Evolutionary conservation across 1,139 yeast genomes (phyloP).

Genomic region (Suhomyces anneliseae): DNA sequence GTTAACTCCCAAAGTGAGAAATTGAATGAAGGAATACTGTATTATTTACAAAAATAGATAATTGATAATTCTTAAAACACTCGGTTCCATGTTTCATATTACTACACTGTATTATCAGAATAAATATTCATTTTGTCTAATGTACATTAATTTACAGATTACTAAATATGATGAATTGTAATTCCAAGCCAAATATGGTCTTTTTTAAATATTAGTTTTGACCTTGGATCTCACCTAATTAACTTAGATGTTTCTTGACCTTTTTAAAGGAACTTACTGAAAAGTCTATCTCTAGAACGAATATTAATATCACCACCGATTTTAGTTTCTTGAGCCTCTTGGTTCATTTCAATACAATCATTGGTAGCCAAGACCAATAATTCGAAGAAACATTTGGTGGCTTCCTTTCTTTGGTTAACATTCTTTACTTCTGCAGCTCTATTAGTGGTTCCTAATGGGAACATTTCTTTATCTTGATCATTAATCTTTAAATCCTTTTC

Average conservation of each 20-base stretch:
- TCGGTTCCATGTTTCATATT: too few relatives aligned
- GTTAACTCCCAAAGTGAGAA: conserved; percentile 4
- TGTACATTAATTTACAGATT: conserved; percentile 17
- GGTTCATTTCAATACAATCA: conserved; percentile 66
- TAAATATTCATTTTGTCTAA: conserved; percentile 8
- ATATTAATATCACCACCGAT: conserved; percentile 63
- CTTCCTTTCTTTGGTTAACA: conserved; percentile 53
- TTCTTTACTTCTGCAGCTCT: conserved; percentile 15
- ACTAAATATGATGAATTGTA: conserved; percentile 6
- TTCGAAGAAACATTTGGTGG: conserved; percentile 79
- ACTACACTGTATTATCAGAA: too few relatives aligned
- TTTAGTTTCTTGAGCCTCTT: conserved; percentile 37
- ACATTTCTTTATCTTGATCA: conserved; percentile 12
- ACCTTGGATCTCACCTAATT: too few relatives aligned
- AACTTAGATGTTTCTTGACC: too few relatives aligned
- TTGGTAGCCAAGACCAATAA: conserved; percentile 78
- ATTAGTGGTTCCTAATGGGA: conserved; percentile 32
- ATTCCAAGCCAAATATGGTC: too few relatives aligned
- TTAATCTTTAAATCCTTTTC: conserved; percentile 34
- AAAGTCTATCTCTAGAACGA: conserved; percentile 50
- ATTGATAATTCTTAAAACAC: background rate
- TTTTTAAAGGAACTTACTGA: conserved; percentile 36
- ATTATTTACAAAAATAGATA: conserved; percentile 8
- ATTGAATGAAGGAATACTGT: conserved; percentile 12
- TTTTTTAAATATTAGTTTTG: too few relatives aligned